Conservation (phyloP, 75 land plant species). For the Picea glauca region DNA sequence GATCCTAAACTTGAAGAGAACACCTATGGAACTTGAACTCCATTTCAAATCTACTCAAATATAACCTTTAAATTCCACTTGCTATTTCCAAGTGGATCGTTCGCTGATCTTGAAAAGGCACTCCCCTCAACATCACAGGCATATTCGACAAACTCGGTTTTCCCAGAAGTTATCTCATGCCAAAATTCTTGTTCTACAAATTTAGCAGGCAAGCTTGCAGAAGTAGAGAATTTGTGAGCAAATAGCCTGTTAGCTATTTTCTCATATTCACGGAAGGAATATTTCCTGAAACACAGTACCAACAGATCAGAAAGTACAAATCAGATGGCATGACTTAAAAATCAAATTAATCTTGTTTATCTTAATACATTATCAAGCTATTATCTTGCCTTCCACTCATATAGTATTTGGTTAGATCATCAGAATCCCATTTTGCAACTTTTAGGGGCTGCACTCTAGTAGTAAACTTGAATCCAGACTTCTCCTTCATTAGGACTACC, state of each 20-base stretch:
- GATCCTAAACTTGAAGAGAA: no score
- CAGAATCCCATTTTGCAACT: conserved; percentile 73
- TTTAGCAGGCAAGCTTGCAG: conserved; percentile 67
- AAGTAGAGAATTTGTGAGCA: conserved; percentile 72
- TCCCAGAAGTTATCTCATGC: conserved; percentile 80
- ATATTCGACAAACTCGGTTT: conserved; percentile 76
- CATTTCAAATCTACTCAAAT: not conserved
- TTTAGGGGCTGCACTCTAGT: conserved; percentile 88
- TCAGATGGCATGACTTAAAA: not conserved
- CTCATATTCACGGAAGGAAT: conserved; percentile 81
- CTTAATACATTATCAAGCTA: not conserved
- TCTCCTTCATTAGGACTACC: conserved; percentile 75
- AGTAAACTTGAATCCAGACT: conserved; percentile 72
- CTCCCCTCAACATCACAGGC: conserved; percentile 97
- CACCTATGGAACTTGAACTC: not conserved
- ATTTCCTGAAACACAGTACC: conserved; percentile 45
- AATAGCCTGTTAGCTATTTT: conserved; percentile 87
- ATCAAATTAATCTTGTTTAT: not conserved
- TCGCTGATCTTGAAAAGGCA: conserved; percentile 77
- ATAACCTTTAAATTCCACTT: conserved; percentile 90
- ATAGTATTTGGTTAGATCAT: conserved; percentile 71
- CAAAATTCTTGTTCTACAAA: conserved; percentile 87
- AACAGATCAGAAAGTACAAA: not conserved
- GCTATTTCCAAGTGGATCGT: conserved; percentile 75
- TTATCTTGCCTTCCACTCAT: conserved; percentile 60